Base-by-base conservation (phyloP, 345 rosid species). In the Rubroshorea leprosula region DNA sequence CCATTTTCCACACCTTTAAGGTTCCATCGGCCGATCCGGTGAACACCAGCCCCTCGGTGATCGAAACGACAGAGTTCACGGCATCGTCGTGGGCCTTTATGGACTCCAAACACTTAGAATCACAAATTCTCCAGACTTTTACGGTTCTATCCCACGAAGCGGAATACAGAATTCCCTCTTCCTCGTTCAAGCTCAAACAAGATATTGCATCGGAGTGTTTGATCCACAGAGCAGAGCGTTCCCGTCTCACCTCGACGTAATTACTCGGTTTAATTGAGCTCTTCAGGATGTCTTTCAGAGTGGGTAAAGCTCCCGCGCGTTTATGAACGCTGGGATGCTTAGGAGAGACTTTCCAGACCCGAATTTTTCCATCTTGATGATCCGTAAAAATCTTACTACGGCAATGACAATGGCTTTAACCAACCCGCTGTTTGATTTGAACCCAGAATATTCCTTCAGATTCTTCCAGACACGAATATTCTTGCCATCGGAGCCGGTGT, bases 391-490 rank as follows among this genome's bases (percentile, higher is more conserved):
- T 91, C 75, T 80, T 88, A 17, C 79, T 86, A 0, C 90, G 5
- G 89, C 69, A 23, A 92, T 76, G 24, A 86, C 89, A 60, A 92
- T 92, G 23, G 95, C 89, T 59, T 92, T 89, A 9, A 92, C 98
- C 72, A 92, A 71, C 1, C 98, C 98, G 14, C 96, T 89, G 69
- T 86, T 92, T 1, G 96, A 85, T 75, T 92, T 89, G 63, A 92
- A 92, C 0, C 87, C 96, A 12, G 93, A 68, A 27, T 84, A 89
- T 63, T 92, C 98, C 65, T 92, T 77, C 18, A 92, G 70, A 66
- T 86, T 81, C 75, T 89, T 89, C 97, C 98, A 89, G 6, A 89
- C 98, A 5, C 93, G 96, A 77, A 92, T 89, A 76, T 89, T 92
- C 74, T 92, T 92, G 76, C 95, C 84, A 63, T 89, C 98, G 2